Conservation (phyloP, 495 filamentous ascomycete species). For the Lepraria neglecta region DNA sequence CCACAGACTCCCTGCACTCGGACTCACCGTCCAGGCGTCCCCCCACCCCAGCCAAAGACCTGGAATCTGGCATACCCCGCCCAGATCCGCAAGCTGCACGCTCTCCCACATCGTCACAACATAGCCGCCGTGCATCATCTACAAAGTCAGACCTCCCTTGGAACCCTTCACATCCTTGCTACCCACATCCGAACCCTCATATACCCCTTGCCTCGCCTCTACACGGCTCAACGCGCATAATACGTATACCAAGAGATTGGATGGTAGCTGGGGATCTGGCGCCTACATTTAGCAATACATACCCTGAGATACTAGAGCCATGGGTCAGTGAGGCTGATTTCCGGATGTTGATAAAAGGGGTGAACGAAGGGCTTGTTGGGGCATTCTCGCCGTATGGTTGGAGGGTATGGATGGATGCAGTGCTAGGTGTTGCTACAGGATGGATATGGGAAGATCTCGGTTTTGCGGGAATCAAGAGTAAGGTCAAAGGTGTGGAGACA, state of each 20-base stretch:
- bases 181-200: slow-evolving; percentile 87
- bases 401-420: slow-evolving; percentile 55
- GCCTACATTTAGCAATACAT: slow-evolving; percentile 86
- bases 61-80: slow-evolving; percentile 19
- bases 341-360: slow-evolving; percentile 63
- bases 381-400: slow-evolving; percentile 67
- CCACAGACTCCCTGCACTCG: slow-evolving; percentile 15
- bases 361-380: slow-evolving; percentile 64
- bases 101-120: slow-evolving; percentile 10
- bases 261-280: slow-evolving; percentile 84
- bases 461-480: slow-evolving; percentile 61
- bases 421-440: slow-evolving; percentile 71
- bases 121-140: slow-evolving; percentile 13
- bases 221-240: slow-evolving; percentile 73
- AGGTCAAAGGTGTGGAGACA: slow-evolving; percentile 58
- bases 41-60: slow-evolving; percentile 25
- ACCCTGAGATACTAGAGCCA: slow-evolving; percentile 90
- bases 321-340: slow-evolving; percentile 76
- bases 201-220: slow-evolving; percentile 71
- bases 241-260: slow-evolving; percentile 87
- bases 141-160: slow-evolving; percentile 49
- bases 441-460: slow-evolving; percentile 94
- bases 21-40: slow-evolving; percentile 24
- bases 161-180: slow-evolving; percentile 87
- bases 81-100: slow-evolving; percentile 7